phyloP scores from a whole-genome alignment of 1,284 basidiomycete genomes.

The Lentinula novae-zelandiae region DNA sequence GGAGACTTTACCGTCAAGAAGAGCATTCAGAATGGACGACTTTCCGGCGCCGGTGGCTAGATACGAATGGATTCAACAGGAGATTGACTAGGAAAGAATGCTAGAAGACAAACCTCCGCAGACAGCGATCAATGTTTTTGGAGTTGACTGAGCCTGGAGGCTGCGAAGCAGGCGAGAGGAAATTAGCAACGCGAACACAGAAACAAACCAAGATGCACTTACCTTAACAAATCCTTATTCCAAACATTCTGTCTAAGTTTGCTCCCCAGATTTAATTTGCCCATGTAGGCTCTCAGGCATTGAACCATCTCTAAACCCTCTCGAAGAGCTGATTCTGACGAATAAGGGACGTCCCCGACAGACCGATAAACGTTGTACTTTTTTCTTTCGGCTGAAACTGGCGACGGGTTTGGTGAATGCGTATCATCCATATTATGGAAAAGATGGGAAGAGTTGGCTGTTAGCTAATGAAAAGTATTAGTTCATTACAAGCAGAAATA shows the following conservation, averaged over 20 bases:
- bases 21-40: constrained; percentile 57
- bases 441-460: background rate
- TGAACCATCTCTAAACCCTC: constrained; percentile 53
- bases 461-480: background rate
- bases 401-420: background rate
- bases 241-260: constrained; percentile 57
- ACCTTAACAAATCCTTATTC: constrained; percentile 52
- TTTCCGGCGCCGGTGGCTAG: constrained; percentile 60
- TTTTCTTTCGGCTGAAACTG: background rate
- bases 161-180: constrained; percentile 24
- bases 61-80: constrained; percentile 1
- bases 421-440: background rate
- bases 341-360: constrained; percentile 42
- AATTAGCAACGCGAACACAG: constrained; percentile 1
- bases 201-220: constrained; percentile 13
- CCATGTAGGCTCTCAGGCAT: constrained; percentile 38
- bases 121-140: constrained; percentile 56
- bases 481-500: background rate
- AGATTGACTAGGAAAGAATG: background rate
- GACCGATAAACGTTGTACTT: constrained; percentile 28
- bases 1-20: constrained; percentile 46
- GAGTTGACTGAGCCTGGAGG: constrained; percentile 44
- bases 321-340: constrained; percentile 45
- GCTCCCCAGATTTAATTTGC: constrained; percentile 46
- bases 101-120: constrained; percentile 45